Percentiles rank a stretch among this genome's conserved stretches.
Conservation (phyloP, 2,329 filamentous ascomycete genomes). For the Colletotrichum sp. region DNA sequence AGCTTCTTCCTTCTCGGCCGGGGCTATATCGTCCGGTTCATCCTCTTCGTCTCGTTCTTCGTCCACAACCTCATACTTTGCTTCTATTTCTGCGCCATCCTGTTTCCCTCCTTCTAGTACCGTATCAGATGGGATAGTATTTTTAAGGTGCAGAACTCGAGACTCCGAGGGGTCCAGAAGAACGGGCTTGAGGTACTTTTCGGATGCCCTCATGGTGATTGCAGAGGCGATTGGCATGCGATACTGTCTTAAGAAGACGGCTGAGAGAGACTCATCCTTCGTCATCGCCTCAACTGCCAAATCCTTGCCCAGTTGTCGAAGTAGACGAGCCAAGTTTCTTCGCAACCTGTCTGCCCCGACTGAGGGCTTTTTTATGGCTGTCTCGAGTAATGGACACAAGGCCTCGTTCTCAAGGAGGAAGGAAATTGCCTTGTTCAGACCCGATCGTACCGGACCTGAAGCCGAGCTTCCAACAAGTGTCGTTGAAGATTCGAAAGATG, state of each 20-base stretch:
- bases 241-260: background rate
- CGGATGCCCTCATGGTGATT: background rate
- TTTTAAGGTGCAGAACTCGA: fast-evolving
- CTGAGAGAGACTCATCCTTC: background rate
- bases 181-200: background rate
- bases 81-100: background rate
- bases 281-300: background rate
- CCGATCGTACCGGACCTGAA: background rate
- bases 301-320: background rate
- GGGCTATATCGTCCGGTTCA: background rate
- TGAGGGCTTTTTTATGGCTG: background rate
- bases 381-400: background rate
- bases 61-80: background rate
- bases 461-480: background rate
- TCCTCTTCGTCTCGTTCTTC: background rate
- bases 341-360: background rate
- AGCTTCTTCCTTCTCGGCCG: background rate
- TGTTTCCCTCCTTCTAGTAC: fast-evolving
- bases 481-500: background rate
- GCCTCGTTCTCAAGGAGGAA: background rate
- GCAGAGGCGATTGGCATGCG: background rate
- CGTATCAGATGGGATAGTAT: background rate
- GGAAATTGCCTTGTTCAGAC: background rate
- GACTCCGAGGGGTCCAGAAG: background rate
- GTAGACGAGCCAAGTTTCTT: background rate